Percentiles rank a stretch among this genome's conserved stretches.
Conservation (phyloP, 2,329 filamentous ascomycete genomes). For the Ceratocystis smalleyi region DNA sequence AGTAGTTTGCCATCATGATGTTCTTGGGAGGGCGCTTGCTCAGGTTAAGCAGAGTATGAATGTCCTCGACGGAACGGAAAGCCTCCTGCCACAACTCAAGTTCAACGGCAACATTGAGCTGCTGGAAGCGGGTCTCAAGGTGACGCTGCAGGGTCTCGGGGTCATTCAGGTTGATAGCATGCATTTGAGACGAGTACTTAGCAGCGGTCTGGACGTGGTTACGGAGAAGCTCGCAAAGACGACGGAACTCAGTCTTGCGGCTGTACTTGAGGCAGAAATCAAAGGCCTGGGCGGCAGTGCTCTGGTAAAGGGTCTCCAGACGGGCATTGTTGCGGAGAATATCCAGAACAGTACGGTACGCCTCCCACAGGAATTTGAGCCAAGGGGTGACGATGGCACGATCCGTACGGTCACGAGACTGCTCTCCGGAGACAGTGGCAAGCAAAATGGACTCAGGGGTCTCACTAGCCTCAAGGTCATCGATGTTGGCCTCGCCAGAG, state of each 20-base stretch:
- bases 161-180: conserved; percentile 96
- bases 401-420: conserved; percentile 93
- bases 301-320: conserved; percentile 95
- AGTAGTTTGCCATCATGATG: conserved; percentile 99
- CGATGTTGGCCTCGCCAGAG: conserved; percentile 54
- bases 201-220: conserved; percentile 98
- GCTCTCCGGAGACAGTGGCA: conserved; percentile 93
- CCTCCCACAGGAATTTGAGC: conserved; percentile 99
- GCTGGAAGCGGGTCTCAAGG: conserved; percentile 93
- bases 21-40: conserved; percentile 98
- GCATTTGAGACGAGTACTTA: conserved; percentile 98
- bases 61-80: conserved; percentile 97
- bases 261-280: conserved; percentile 97
- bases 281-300: conserved; percentile 93
- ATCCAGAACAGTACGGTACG: conserved; percentile 93
- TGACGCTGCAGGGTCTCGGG: conserved; percentile 94
- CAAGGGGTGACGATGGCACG: conserved; percentile 95
- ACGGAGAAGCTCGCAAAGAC: conserved; percentile 90
- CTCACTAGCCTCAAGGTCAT: conserved; percentile 92
- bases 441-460: conserved; percentile 96
- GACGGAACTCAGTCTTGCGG: conserved; percentile 96
- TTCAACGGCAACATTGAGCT: conserved; percentile 94
- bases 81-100: conserved; percentile 98
- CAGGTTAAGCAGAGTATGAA: conserved; percentile 88
- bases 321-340: conserved; percentile 98